Evolutionary conservation across 2,329 filamentous ascomycete genomes (phyloP).

Genomic region (Penicillium fuscoglaucum): DNA sequence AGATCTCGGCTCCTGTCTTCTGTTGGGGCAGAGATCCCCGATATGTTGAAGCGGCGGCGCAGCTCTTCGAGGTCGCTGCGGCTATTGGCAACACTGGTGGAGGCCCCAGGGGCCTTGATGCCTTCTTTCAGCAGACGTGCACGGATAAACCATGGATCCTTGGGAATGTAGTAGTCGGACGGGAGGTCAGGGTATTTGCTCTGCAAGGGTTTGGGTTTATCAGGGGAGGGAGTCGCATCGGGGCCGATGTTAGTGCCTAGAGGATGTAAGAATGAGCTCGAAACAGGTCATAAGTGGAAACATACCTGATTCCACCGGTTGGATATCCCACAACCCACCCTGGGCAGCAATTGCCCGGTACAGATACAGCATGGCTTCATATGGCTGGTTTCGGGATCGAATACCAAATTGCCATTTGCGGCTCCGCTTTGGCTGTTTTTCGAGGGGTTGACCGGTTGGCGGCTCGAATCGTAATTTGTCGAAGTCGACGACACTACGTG

Average conservation of each 20-base stretch:
- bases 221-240: constrained; percentile 33
- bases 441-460: constrained; percentile 51
- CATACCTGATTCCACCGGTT: constrained; percentile 45
- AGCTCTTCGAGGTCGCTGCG: constrained; percentile 45
- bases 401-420: constrained; percentile 99
- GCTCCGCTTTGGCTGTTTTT: constrained; percentile 58
- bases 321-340: constrained; percentile 80
- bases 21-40: constrained; percentile 33
- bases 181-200: constrained; percentile 46
- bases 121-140: constrained; percentile 85
- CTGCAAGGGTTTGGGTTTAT: constrained; percentile 43
- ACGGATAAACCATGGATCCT: constrained; percentile 91
- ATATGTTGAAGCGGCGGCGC: constrained; percentile 41
- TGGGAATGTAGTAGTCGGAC: constrained; percentile 76
- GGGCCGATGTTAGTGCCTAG: constrained; percentile 41
- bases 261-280: constrained; percentile 10
- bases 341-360: constrained; percentile 88
- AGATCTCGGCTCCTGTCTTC: constrained; percentile 32
- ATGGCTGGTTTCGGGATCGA: constrained; percentile 86
- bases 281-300: not conserved
- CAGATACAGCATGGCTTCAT: constrained; percentile 91
- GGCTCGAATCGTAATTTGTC: constrained; percentile 61
- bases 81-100: constrained; percentile 42
- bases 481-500: constrained; percentile 67
- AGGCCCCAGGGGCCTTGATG: constrained; percentile 56